These are phyloP conservation scores for Posidonia oceanica DNA, from an alignment of 116 monocot species.

Conservation along the genomic window DNA sequence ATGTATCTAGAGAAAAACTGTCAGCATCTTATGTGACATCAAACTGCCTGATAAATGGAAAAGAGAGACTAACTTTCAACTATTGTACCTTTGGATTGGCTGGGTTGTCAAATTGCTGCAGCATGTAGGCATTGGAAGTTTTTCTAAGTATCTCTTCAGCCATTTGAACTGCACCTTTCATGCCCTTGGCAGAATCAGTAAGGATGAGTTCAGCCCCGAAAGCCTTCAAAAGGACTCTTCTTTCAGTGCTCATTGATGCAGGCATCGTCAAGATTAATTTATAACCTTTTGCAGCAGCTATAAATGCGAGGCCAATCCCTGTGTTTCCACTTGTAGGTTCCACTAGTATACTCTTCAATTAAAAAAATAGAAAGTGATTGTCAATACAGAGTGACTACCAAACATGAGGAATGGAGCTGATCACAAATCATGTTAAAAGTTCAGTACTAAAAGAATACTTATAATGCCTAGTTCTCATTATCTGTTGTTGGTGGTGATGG, in stretches of 20 bases:
- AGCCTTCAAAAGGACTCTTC: conserved; percentile 64
- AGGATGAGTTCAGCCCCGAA: conserved; percentile 84
- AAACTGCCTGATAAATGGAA: not conserved
- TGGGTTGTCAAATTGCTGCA: conserved; percentile 82
- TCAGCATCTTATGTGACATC: not conserved
- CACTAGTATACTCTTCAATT: conserved; percentile 46
- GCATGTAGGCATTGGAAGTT: conserved; percentile 62
- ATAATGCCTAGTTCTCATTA: not conserved
- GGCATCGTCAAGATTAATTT: conserved; percentile 76
- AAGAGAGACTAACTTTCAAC: not conserved
- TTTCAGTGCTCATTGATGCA: conserved; percentile 72
- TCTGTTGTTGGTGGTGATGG: no score
- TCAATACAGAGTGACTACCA: no score
- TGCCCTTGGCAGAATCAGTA: conserved; percentile 67
- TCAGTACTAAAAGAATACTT: not conserved
- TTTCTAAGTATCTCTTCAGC: conserved; percentile 61
- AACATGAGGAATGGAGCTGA: no score
- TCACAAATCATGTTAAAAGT: not conserved
- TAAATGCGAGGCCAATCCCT: conserved; percentile 78
- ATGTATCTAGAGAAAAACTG: conserved; percentile 2
- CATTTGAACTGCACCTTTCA: conserved; percentile 72
- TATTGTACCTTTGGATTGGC: conserved; percentile 60
- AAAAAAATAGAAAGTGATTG: not conserved
- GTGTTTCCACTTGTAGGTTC: conserved; percentile 83
- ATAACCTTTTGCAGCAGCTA: conserved; percentile 73